Percentiles rank a stretch among this genome's conserved stretches.
phyloP scores from a whole-genome alignment of 768 basidiomycete genomes.

The Leccinum pellstonianum region DNA sequence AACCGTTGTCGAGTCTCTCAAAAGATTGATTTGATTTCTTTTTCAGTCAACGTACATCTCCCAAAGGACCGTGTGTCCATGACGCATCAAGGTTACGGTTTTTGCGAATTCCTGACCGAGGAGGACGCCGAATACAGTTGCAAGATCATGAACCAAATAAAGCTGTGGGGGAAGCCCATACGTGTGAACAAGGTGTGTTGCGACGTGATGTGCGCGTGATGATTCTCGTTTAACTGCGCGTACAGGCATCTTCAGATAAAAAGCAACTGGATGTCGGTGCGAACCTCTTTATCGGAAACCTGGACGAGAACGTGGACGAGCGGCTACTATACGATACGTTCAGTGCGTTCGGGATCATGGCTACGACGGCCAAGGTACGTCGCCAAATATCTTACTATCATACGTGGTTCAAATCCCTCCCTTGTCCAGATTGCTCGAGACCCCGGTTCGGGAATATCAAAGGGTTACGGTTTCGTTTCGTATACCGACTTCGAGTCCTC shows the following conservation, averaged over 20 bases:
- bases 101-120: constrained; percentile 98
- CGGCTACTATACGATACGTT: constrained; percentile 92
- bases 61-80: constrained; percentile 98
- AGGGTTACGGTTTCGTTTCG: constrained; percentile 72
- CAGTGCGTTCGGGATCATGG: constrained; percentile 90
- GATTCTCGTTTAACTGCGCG: constrained; percentile 14
- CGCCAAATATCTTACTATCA: not conserved
- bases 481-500: constrained; percentile 80
- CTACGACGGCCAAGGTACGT: constrained; percentile 79
- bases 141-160: constrained; percentile 99
- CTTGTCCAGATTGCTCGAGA: constrained; percentile 82
- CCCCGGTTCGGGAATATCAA: constrained; percentile 29
- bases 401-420: not conserved
- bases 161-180: constrained; percentile 97
- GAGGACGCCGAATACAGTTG: constrained; percentile 99
- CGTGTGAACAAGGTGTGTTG: constrained; percentile 94
- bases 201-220: not conserved
- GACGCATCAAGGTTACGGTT: constrained; percentile 98
- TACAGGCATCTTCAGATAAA: constrained; percentile 71
- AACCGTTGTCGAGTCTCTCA: not conserved
- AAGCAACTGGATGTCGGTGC: constrained; percentile 98
- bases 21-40: not conserved
- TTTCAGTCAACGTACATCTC: constrained; percentile 33
- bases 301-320: constrained; percentile 96
- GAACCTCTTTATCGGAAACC: constrained; percentile 65